Percentiles rank a stretch among this genome's conserved stretches.
Conservation (phyloP, 371 early-diverging fungal genomes). For the Mucor indicus region DNA sequence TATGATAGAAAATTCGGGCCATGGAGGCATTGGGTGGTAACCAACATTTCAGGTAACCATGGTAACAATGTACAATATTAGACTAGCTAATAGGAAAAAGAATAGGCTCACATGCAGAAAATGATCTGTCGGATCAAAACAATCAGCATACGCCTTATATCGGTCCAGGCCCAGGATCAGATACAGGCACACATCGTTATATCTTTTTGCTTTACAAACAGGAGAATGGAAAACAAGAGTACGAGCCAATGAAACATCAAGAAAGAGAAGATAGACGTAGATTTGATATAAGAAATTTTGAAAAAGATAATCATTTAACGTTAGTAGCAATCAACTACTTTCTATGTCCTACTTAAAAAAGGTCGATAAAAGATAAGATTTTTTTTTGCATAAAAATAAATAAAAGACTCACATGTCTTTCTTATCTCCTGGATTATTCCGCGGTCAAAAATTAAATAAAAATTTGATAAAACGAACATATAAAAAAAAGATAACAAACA, state of each 20-base stretch:
- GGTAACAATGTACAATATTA: no score
- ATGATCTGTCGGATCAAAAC: conserved; percentile 11
- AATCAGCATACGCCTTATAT: conserved; percentile 46
- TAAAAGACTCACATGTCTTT: neutral
- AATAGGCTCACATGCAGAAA: conserved; percentile 21
- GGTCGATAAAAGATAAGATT: neutral
- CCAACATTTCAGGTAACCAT: conserved; percentile 57
- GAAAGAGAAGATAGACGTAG: conserved; percentile 30
- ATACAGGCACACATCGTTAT: conserved; percentile 62
- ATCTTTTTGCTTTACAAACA: conserved; percentile 60
- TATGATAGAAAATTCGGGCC: conserved; percentile 49
- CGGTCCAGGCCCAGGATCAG: conserved; percentile 55
- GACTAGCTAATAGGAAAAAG: no score
- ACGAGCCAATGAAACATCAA: conserved; percentile 23
- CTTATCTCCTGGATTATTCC: no score
- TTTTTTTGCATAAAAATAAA: no score
- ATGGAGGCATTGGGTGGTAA: conserved; percentile 65
- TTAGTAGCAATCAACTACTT: conserved; percentile 60
- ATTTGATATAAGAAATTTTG: conserved; percentile 50
- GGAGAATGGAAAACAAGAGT: conserved; percentile 11
- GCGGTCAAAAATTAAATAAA: no score
- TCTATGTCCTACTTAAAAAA: no score
- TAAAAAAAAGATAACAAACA: conserved; percentile 13
- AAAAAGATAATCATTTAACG: conserved; percentile 40
- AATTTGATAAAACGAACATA: no score